Conservation (phyloP, 257 asterid genomes). For the Coffea canephora region DNA sequence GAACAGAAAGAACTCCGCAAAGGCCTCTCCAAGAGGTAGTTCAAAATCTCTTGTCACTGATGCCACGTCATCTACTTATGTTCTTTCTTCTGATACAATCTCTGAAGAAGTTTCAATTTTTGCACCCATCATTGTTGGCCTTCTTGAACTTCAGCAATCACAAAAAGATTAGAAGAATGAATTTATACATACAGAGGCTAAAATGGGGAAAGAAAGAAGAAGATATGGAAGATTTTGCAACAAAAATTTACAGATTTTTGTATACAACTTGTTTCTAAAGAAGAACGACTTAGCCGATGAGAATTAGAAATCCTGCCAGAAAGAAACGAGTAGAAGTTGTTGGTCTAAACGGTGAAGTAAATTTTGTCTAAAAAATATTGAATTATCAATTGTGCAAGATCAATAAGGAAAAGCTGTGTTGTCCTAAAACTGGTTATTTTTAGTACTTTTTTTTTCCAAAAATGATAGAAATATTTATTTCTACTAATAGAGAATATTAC, state of each 20-base stretch:
- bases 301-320: too few relatives aligned
- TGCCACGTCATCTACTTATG: slow-evolving; percentile 29
- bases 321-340: too few relatives aligned
- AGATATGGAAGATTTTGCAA: too few relatives aligned
- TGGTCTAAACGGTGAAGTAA: too few relatives aligned
- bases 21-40: slow-evolving; percentile 49
- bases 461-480: too few relatives aligned
- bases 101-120: slow-evolving; percentile 25
- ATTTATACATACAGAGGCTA: too few relatives aligned
- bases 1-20: slow-evolving; percentile 50
- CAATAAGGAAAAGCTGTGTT: not conserved
- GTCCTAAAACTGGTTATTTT: not conserved
- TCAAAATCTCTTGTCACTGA: slow-evolving; percentile 41
- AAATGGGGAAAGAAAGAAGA: not conserved
- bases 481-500: too few relatives aligned
- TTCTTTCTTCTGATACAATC: slow-evolving; percentile 18
- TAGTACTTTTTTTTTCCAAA: too few relatives aligned
- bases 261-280: too few relatives aligned
- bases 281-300: too few relatives aligned
- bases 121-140: slow-evolving; percentile 21
- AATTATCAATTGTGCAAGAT: too few relatives aligned
- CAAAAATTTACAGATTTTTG: too few relatives aligned
- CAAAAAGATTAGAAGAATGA: not conserved
- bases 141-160: not conserved
- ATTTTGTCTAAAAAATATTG: not conserved